These are phyloP conservation scores for Zychaea mexicana DNA, from an alignment of 371 early-diverging fungal genomes.

Conservation along the genomic window DNA sequence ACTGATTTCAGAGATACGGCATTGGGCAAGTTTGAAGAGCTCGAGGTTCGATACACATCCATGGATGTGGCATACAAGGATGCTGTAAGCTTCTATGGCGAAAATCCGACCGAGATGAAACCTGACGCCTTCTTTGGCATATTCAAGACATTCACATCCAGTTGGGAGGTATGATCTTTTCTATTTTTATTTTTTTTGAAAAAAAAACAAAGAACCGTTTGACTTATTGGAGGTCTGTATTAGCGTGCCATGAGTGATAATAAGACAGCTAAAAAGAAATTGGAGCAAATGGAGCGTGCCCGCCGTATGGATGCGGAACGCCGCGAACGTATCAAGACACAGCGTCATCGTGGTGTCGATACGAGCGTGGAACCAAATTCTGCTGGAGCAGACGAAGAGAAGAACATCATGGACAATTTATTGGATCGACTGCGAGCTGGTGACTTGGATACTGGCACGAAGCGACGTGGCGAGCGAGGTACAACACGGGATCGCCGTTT, in stretches of 20 bases:
- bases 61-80: constrained; percentile 73
- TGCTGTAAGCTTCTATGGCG: constrained; percentile 77
- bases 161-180: constrained; percentile 58
- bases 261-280: constrained; percentile 39
- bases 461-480: constrained; percentile 48
- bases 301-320: constrained; percentile 47
- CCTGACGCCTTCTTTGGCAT: constrained; percentile 92
- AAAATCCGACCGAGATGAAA: constrained; percentile 76
- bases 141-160: constrained; percentile 79
- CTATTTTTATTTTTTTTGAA: neutral
- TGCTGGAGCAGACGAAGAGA: constrained; percentile 58
- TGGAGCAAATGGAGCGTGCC: constrained; percentile 45
- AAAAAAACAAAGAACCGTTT: neutral
- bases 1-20: constrained; percentile 53
- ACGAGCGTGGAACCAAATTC: constrained; percentile 45
- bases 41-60: constrained; percentile 52
- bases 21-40: constrained; percentile 46
- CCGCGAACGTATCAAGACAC: constrained; percentile 44
- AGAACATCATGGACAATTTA: constrained; percentile 82
- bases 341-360: constrained; percentile 47
- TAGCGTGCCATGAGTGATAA: constrained; percentile 56
- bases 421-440: constrained; percentile 76
- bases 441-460: constrained; percentile 64
- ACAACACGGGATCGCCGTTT: constrained; percentile 45
- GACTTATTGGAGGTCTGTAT: neutral